Conservation (phyloP, 768 basidiomycete species). For the Fistulinella prunicolor region DNA sequence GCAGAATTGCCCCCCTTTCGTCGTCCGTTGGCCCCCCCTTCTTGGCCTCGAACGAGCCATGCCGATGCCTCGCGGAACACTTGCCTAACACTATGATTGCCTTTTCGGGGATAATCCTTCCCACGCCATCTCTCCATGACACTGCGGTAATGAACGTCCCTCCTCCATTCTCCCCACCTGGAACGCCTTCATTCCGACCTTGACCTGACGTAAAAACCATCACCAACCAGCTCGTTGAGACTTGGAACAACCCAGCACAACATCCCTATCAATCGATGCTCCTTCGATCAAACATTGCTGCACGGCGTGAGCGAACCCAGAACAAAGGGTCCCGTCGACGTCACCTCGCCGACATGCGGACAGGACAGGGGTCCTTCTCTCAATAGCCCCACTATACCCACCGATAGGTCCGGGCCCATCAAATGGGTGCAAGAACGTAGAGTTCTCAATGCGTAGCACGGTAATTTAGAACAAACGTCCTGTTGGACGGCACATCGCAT, state of each 20-base stretch:
- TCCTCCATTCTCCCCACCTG: neutral
- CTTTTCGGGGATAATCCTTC: constrained; percentile 9
- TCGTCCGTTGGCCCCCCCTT: constrained; percentile 2
- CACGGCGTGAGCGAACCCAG: constrained; percentile 1
- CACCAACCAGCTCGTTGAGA: constrained; percentile 1
- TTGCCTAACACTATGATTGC: constrained; percentile 23
- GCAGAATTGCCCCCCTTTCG: constrained; percentile 18
- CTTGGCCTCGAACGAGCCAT: constrained; percentile 14
- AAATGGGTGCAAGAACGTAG: too few relatives aligned
- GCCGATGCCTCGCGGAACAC: constrained; percentile 30
- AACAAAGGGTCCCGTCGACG: constrained; percentile 4
- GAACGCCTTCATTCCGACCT: too few relatives aligned
- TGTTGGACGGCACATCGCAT: neutral
- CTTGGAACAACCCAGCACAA: neutral
- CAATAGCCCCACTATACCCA: constrained; percentile 23
- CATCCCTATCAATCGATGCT: neutral
- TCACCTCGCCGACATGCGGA: constrained; percentile 1
- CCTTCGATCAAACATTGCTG: neutral
- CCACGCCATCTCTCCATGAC: constrained; percentile 18
- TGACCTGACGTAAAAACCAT: too few relatives aligned
- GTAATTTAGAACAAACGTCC: constrained; percentile 18
- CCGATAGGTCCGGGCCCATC: constrained; percentile 13
- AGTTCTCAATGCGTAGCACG: constrained; percentile 11
- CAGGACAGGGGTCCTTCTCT: constrained; percentile 5
- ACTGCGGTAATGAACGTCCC: constrained; percentile 26